Evolutionary conservation across 2,329 filamentous ascomycete species (phyloP), one percentile per base, ranked within the genome.

Genomic region (Fusarium mangiferae): DNA sequence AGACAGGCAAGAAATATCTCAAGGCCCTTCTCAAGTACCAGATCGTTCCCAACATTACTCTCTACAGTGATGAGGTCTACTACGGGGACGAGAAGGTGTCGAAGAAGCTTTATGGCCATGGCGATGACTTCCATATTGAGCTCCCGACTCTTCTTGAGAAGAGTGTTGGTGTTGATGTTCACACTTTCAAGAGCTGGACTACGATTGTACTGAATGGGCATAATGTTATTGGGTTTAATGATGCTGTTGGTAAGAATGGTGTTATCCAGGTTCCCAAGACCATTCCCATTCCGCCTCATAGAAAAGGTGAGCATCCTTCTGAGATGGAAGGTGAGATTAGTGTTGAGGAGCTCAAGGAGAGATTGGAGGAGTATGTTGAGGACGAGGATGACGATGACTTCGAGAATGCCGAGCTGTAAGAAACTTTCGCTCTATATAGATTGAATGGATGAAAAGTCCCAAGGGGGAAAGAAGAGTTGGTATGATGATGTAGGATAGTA

Each of bases 61-160:
- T 97, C 0, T 98, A 98, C 85, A 94, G 92, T 11, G 95, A 98
- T 79, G 92, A 91, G 10, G 93, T 92, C 79, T 96, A 95, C 84
- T 80, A 81, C n/a, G 74, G 70, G 56, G 70, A 76, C 20, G 51
- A 76, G 76, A n/a, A 67, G 62, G 11, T 73, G 2, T 77, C 77
- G 7, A 80, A 78, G n/a, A 76, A 81, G 2, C 75, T 78, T 3
- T 30, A 36, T 17, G 66, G 59, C 2, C 59, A 70, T 10, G 67
- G 67, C 0, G 77, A 77, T 7, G 80, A 83, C 28, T 85, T 87
- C 55, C 87, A 90, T 75, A 90, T 93, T 72, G 92, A 96, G 75
- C 85, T 98, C 5, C 90, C 91, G 0, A 97, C 94, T 0, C 84
- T 94, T 24, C 85, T 98, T 6, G 84, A 89, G 30, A 90, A 89